A percentile compares a stretch with the other conserved stretches of the same genome.
phyloP scores from a whole-genome alignment of 2,329 filamentous ascomycete species.

The Fusarium longipes region DNA sequence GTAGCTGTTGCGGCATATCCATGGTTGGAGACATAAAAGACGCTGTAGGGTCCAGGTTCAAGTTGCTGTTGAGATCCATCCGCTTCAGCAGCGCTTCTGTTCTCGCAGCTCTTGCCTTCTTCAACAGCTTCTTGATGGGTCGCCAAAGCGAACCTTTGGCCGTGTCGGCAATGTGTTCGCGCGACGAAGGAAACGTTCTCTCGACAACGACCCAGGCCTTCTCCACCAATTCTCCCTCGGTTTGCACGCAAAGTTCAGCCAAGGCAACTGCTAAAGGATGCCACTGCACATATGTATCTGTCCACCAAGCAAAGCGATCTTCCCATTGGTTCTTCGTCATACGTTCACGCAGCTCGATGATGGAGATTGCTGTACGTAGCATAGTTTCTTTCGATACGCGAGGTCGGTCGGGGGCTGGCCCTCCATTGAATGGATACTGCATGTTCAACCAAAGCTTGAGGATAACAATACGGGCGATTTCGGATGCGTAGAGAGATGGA shows the following conservation, averaged over 20 bases:
- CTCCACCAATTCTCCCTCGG: constrained; percentile 58
- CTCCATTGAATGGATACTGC: constrained; percentile 58
- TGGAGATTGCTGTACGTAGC: constrained; percentile 60
- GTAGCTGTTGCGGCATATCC: constrained; percentile 24
- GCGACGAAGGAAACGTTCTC: constrained; percentile 56
- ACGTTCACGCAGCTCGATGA: constrained; percentile 56
- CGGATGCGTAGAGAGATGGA: constrained; percentile 53
- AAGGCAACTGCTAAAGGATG: constrained; percentile 64
- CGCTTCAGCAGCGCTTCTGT: constrained; percentile 47
- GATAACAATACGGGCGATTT: constrained; percentile 56
- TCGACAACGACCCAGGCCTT: constrained; percentile 64
- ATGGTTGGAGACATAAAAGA: constrained; percentile 5
- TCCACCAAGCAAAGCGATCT: constrained; percentile 60
- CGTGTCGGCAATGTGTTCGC: constrained; percentile 60
- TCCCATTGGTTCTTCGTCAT: constrained; percentile 49
- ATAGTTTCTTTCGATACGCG: constrained; percentile 56
- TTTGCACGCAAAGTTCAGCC: constrained; percentile 63
- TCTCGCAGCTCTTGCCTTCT: constrained; percentile 59
- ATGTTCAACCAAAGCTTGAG: constrained; percentile 60
- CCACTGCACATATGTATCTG: constrained; percentile 65
- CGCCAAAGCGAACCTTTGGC: constrained; percentile 63
- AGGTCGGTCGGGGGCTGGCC: constrained; percentile 44
- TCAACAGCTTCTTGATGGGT: constrained; percentile 64
- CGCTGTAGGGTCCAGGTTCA: constrained; percentile 7
- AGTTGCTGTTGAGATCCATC: constrained; percentile 34